Evolutionary conservation across 352 stramenopile species (phyloP).

Genomic region (Globisporangium paddicum): DNA sequence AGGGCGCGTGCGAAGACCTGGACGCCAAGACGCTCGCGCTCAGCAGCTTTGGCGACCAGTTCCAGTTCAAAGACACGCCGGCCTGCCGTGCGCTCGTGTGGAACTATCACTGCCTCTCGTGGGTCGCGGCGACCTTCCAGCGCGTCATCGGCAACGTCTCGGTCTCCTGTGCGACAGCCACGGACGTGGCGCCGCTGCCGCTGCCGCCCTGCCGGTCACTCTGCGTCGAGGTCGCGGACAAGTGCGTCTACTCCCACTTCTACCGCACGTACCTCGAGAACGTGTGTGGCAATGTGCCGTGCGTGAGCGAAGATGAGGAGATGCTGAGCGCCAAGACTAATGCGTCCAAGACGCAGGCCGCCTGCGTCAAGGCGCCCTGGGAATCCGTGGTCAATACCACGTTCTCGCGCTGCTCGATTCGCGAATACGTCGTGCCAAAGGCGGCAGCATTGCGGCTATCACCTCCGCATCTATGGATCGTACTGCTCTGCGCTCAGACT

Average conservation of each 20-base stretch:
- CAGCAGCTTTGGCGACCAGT: slow-evolving; percentile 43
- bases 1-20: slow-evolving; percentile 70
- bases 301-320: slow-evolving; percentile 49
- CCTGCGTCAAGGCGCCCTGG: slow-evolving; percentile 47
- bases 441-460: neutral
- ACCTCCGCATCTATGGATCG: neutral
- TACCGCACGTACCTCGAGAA: slow-evolving; percentile 61
- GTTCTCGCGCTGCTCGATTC: slow-evolving; percentile 57
- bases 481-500: neutral
- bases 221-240: slow-evolving; percentile 72
- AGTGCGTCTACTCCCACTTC: slow-evolving; percentile 70
- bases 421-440: slow-evolving; percentile 33
- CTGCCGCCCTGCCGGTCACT: slow-evolving; percentile 63
- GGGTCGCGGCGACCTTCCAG: slow-evolving; percentile 45
- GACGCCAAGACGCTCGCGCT: slow-evolving; percentile 55
- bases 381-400: slow-evolving; percentile 38
- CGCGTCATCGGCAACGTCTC: slow-evolving; percentile 27
- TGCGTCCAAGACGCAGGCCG: slow-evolving; percentile 25
- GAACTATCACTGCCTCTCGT: slow-evolving; percentile 76
- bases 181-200: slow-evolving; percentile 14
- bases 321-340: slow-evolving; percentile 21
- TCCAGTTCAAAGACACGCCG: slow-evolving; percentile 68
- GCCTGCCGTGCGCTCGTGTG: slow-evolving; percentile 57
- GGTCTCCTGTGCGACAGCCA: slow-evolving; percentile 30
- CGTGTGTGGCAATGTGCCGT: slow-evolving; percentile 59